Evolutionary conservation across 2,329 filamentous ascomycete species (phyloP).

Genomic region (Cladosporium sp.): DNA sequence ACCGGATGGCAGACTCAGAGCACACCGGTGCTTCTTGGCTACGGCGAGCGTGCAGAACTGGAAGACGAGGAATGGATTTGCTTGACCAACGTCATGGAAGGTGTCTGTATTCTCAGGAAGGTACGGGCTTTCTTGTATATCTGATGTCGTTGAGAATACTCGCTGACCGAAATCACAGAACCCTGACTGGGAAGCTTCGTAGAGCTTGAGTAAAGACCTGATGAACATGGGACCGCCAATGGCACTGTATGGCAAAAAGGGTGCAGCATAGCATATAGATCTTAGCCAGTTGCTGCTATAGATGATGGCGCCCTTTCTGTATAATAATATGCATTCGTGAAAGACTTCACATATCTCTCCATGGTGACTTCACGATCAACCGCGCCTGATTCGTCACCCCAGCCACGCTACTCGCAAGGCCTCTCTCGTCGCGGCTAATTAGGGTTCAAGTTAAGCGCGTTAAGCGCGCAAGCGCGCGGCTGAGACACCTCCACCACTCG

Average conservation of each 20-base stretch:
- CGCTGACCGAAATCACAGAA: constrained; percentile 20
- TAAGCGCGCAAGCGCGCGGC: no score
- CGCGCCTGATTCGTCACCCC: no score
- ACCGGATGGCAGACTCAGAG: constrained; percentile 99
- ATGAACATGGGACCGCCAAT: neutral
- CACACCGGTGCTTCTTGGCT: constrained; percentile 90
- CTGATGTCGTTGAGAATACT: neutral
- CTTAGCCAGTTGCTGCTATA: neutral
- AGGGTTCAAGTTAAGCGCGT: no score
- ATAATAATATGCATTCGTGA: neutral
- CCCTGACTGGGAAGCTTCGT: constrained; percentile 25
- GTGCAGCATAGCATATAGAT: constrained; percentile 3
- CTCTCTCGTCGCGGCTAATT: neutral
- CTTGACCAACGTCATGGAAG: constrained; percentile 84
- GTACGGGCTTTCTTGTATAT: constrained; percentile 47
- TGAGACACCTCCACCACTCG: no score
- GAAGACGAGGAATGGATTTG: constrained; percentile 97
- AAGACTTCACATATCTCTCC: no score
- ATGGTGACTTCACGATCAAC: no score
- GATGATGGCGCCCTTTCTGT: neutral
- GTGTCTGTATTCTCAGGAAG: constrained; percentile 94
- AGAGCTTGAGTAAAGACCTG: neutral
- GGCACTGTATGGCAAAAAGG: neutral
- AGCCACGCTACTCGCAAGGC: no score
- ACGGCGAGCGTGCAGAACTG: constrained; percentile 91